Percentiles rank a stretch among this genome's conserved stretches.
phyloP scores from a whole-genome alignment of 2,329 filamentous ascomycete species.

The Phialophora expanda region DNA sequence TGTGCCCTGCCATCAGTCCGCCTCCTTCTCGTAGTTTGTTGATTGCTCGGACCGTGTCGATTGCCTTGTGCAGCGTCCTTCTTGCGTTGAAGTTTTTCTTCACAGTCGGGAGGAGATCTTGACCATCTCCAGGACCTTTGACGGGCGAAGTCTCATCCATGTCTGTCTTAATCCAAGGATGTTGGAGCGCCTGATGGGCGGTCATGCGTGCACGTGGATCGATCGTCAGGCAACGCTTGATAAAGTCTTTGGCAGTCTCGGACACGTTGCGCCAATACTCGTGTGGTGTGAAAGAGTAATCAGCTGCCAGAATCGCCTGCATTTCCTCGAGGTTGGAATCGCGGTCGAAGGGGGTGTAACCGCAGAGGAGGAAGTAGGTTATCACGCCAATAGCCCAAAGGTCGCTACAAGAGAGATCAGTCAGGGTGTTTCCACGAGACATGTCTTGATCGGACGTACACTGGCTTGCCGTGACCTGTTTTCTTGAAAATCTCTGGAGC shows the following conservation, averaged over 20 bases:
- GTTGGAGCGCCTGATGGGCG: conserved; percentile 74
- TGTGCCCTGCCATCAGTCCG: conserved; percentile 59
- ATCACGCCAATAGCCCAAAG: conserved; percentile 99
- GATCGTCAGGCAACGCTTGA: conserved; percentile 87
- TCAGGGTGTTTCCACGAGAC: background rate
- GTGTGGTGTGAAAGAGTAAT: conserved; percentile 91
- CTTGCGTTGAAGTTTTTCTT: conserved; percentile 75
- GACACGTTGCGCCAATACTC: conserved; percentile 98
- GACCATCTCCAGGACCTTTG: conserved; percentile 44
- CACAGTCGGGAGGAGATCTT: conserved; percentile 67
- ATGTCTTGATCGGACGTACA: conserved; percentile 58
- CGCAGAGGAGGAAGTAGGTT: conserved; percentile 96
- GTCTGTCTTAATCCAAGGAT: conserved; percentile 67
- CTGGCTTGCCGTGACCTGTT: conserved; percentile 94
- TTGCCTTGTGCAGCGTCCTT: conserved; percentile 68
- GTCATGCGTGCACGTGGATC: conserved; percentile 88
- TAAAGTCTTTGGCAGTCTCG: conserved; percentile 84
- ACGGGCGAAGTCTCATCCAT: conserved; percentile 47
- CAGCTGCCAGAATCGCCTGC: conserved; percentile 95
- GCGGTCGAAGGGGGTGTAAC: conserved; percentile 96
- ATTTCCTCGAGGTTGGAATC: conserved; percentile 98
- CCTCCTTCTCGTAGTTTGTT: conserved; percentile 69
- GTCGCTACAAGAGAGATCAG: conserved; percentile 59
- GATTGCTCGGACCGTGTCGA: conserved; percentile 71
- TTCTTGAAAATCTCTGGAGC: conserved; percentile 99